Percentiles rank a stretch among this genome's conserved stretches.
These are phyloP conservation scores for Talinum fruticosum DNA, from an alignment of 148 eudicot species.

Conservation along the genomic window DNA sequence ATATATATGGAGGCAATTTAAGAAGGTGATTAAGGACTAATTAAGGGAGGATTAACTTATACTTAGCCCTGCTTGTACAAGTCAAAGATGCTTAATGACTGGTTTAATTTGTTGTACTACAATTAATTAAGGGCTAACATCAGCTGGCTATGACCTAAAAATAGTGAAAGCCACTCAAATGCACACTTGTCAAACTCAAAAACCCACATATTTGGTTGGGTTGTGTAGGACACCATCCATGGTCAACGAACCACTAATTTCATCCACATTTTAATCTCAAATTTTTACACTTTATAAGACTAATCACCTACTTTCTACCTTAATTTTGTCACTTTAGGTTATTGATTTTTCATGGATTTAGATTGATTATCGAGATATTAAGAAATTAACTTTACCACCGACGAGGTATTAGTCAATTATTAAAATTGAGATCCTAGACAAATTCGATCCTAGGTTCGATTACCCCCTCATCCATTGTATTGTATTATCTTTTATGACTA, in stretches of 20 bases:
- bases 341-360: too few species aligned
- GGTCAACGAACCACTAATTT: not conserved
- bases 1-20: not conserved
- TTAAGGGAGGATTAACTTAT: not conserved
- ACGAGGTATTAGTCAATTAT: too few species aligned
- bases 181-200: constrained; percentile 11
- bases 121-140: too few species aligned
- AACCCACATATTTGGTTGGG: not conserved
- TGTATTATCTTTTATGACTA: too few species aligned
- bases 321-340: too few species aligned
- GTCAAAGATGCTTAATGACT: not conserved
- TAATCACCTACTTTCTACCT: not conserved
- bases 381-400: too few species aligned
- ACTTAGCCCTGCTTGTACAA: constrained; percentile 1
- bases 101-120: constrained; percentile 4
- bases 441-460: too few species aligned
- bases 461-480: too few species aligned
- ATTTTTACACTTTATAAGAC: not conserved
- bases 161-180: constrained; percentile 14
- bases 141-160: constrained; percentile 6
- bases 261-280: not conserved
- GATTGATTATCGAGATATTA: too few species aligned
- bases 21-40: not conserved
- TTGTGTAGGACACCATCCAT: not conserved
- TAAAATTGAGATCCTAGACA: too few species aligned